Percentiles rank a stretch among this genome's conserved stretches.
Conservation (phyloP, 1,139 yeast species). For the Geotrichum citri-aurantii region DNA sequence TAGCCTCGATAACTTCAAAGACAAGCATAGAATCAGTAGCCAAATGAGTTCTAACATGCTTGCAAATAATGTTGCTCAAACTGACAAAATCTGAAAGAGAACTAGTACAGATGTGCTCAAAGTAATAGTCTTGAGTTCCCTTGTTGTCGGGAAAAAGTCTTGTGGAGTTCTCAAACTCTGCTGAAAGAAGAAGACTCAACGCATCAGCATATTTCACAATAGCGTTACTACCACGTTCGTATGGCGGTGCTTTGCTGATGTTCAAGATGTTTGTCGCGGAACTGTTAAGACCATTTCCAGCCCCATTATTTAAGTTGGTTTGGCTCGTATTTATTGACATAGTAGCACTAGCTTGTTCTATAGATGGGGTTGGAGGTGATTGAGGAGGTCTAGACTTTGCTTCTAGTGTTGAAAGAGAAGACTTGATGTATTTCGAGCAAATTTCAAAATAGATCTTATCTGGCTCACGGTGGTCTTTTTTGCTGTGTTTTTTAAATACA, state of each 20-base stretch:
- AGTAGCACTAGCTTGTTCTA: slow-evolving; percentile 8
- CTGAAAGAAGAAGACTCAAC: slow-evolving; percentile 41
- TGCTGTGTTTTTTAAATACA: slow-evolving; percentile 35
- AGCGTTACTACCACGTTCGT: slow-evolving; percentile 61
- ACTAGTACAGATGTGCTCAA: slow-evolving; percentile 40
- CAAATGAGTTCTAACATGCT: slow-evolving; percentile 24
- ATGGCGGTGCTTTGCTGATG: slow-evolving; percentile 38
- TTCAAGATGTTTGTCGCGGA: slow-evolving; percentile 12
- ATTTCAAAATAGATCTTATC: slow-evolving; percentile 44
- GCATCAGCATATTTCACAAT: slow-evolving; percentile 52
- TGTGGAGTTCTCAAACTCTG: slow-evolving; percentile 24
- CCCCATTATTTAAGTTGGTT: neutral
- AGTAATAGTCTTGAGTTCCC: slow-evolving; percentile 21
- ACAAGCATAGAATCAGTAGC: slow-evolving; percentile 26
- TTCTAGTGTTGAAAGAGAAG: slow-evolving; percentile 40
- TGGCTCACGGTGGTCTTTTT: slow-evolving; percentile 36
- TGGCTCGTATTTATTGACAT: slow-evolving; percentile 28
- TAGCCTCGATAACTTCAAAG: slow-evolving; percentile 30
- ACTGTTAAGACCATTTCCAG: slow-evolving; percentile 5
- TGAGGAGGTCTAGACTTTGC: slow-evolving; percentile 10
- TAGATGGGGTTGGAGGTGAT: slow-evolving; percentile 14
- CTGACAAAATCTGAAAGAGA: slow-evolving; percentile 36
- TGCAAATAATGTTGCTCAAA: slow-evolving; percentile 36
- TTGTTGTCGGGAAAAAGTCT: slow-evolving; percentile 22
- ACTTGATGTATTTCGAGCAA: slow-evolving; percentile 43